Evolutionary conservation across 108 stramenopile genomes (phyloP), one percentile per base, ranked within the genome.

Genomic region (Licmophora abbreviata): DNA sequence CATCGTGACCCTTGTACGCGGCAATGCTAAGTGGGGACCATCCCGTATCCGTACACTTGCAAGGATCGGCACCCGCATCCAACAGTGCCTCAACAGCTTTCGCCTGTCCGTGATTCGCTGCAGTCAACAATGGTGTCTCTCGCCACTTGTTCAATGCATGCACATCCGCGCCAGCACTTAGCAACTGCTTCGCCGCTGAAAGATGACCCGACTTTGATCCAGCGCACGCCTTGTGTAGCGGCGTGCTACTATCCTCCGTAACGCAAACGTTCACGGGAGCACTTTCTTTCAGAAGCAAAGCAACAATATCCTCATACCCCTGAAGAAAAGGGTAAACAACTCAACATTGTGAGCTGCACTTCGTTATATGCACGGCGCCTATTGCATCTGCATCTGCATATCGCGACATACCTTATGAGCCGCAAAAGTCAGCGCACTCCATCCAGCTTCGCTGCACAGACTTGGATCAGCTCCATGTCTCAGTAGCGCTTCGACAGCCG

Each of bases 111-210:
- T 93, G 85, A 54, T 88, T 88, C 15, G 87, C 87, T 12, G 92
- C 92, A 21, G 85, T 89, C 29, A 88, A 58, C 59, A 93, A 59
- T 4, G 92, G 87, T 0, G 87, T 89, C 49, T 89, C 90, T 46
- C 81, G 84, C 90, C 90, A 92, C 41, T 92, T 92, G 55, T 92
- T 92, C 55, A 92, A 69, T 10, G 90, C 90, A 58, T 92, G 90
- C 7, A 87, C 85, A 61, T 92, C 85, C 1, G 90, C 90, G 48
- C 66, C 64, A 9, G 58, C 71, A 26, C 61, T 77, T 14, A 92
- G 43, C 49, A 92, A 51, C 27, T 76, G 72, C 29, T 81, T 79
- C 10, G 85, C 85, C 2, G 90, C 74, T 30, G 72, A 65, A 21
- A 85, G 58, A 62, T 92, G 90, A 11, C 90, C 90, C 22, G 78